These are phyloP conservation scores for Chlorociboria aeruginascens DNA, from an alignment of 495 filamentous ascomycete genomes.

Conservation along the genomic window DNA sequence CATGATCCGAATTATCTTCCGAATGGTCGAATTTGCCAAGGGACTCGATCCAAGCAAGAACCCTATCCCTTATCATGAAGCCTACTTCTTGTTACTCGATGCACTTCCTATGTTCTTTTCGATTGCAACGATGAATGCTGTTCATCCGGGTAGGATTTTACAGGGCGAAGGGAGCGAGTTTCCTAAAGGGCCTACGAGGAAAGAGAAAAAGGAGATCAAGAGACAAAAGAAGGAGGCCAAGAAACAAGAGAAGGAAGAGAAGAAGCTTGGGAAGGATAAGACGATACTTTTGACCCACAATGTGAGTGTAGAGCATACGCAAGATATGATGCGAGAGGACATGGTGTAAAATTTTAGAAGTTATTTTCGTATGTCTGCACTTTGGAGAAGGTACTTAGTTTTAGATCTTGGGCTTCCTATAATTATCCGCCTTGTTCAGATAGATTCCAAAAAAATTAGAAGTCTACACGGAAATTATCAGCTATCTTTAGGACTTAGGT, in stretches of 20 bases:
- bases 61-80: conserved; percentile 36
- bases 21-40: conserved; percentile 38
- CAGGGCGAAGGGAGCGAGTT: conserved; percentile 26
- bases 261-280: conserved; percentile 5
- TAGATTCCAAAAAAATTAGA: too few relatives aligned
- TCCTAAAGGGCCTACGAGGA: conserved; percentile 10
- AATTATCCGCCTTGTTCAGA: too few relatives aligned
- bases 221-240: conserved; percentile 10
- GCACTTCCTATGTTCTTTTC: conserved; percentile 43
- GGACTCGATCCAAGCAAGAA: conserved; percentile 29
- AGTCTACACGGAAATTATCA: too few relatives aligned
- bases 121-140: conserved; percentile 30
- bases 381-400: too few relatives aligned
- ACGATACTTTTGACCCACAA: background rate
- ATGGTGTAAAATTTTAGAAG: too few relatives aligned
- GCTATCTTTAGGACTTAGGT: too few relatives aligned
- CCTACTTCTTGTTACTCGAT: conserved; percentile 35
- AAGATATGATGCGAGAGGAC: too few relatives aligned
- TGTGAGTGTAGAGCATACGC: too few relatives aligned
- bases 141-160: conserved; percentile 43
- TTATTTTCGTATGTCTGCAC: too few relatives aligned
- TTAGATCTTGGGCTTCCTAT: too few relatives aligned
- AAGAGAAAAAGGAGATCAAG: conserved; percentile 15
- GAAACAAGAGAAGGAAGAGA: conserved; percentile 4
- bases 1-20: conserved; percentile 43